Conservation (phyloP, 2,329 filamentous ascomycete species). For the Alternaria longipes region DNA sequence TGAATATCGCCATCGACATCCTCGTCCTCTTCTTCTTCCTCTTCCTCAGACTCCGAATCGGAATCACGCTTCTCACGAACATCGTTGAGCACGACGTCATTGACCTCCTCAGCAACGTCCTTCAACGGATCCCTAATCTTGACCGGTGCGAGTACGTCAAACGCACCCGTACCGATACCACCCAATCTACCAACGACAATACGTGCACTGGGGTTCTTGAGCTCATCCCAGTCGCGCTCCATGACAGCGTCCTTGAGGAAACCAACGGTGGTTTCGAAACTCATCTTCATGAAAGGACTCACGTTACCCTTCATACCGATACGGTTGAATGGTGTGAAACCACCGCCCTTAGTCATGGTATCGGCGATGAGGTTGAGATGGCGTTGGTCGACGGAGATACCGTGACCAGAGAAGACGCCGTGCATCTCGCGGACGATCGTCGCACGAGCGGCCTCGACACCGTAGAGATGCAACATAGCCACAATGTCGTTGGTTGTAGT, state of each 20-base stretch:
- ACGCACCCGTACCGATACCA: slow-evolving; percentile 86
- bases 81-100: slow-evolving; percentile 23
- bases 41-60: slow-evolving; percentile 19
- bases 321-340: slow-evolving; percentile 90
- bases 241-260: slow-evolving; percentile 93
- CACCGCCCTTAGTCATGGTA: slow-evolving; percentile 94
- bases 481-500: slow-evolving; percentile 94
- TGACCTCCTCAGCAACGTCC: slow-evolving; percentile 17
- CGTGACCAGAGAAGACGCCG: slow-evolving; percentile 87
- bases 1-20: slow-evolving; percentile 19
- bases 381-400: slow-evolving; percentile 88
- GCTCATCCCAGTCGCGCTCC: slow-evolving; percentile 88
- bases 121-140: slow-evolving; percentile 41
- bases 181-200: slow-evolving; percentile 88
- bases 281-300: slow-evolving; percentile 97
- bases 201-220: slow-evolving; percentile 83
- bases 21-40: slow-evolving; percentile 21
- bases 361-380: slow-evolving; percentile 96
- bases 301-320: slow-evolving; percentile 86
- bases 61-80: slow-evolving; percentile 13
- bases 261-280: slow-evolving; percentile 94
- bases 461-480: slow-evolving; percentile 84
- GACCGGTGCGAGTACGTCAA: slow-evolving; percentile 75
- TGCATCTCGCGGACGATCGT: slow-evolving; percentile 88
- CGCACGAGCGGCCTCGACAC: slow-evolving; percentile 89